Conservation (phyloP, 148 eudicot species). For the Nepenthes mirabilis region DNA sequence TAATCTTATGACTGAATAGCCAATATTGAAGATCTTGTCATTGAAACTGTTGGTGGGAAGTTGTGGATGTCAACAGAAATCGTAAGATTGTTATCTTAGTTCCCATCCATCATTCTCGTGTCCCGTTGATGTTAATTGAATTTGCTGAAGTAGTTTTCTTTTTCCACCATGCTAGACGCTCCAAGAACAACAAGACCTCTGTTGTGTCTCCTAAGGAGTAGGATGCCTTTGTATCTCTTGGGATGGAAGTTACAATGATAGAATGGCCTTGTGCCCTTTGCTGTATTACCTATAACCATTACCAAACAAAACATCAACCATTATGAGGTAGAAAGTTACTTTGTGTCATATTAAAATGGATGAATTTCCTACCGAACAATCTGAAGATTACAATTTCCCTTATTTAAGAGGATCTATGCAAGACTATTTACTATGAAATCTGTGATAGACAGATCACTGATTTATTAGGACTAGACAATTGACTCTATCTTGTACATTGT, state of each 20-base stretch:
- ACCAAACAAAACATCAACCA: neutral
- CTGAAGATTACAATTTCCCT: neutral
- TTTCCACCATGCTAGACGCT: constrained; percentile 31
- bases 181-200: constrained; percentile 35
- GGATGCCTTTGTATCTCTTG: constrained; percentile 39
- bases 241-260: constrained; percentile 36
- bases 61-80: too few species aligned
- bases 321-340: neutral
- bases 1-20: too few species aligned
- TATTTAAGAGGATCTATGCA: too few species aligned
- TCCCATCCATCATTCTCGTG: too few species aligned
- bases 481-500: too few species aligned
- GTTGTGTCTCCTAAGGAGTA: constrained; percentile 29
- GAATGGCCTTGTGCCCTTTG: constrained; percentile 33
- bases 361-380: neutral
- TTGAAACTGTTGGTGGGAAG: too few species aligned
- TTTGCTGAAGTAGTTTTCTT: neutral
- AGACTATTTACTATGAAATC: too few species aligned
- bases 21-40: too few species aligned
- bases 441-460: too few species aligned
- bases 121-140: too few species aligned
- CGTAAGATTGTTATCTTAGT: too few species aligned
- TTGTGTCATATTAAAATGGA: neutral
- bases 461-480: too few species aligned
- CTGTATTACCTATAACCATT: constrained; percentile 21